Conservation (phyloP, 75 land plant species). For the Selaginella tamariscina region DNA sequence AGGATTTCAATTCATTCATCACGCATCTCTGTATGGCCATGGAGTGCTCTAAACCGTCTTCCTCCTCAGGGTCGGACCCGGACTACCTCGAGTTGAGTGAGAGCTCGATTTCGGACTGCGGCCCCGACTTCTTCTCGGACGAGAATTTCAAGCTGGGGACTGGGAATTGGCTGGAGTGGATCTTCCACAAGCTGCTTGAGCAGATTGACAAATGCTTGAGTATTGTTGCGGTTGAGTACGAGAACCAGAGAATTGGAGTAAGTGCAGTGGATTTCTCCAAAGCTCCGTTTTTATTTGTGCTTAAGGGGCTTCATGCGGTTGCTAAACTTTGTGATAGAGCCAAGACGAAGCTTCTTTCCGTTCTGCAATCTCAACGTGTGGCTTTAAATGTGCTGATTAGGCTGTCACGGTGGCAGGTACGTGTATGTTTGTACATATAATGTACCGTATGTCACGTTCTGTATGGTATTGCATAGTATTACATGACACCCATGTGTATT, state of each 20-base stretch:
- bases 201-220: constrained; percentile 40
- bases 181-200: constrained; percentile 39
- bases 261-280: constrained; percentile 24
- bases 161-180: constrained; percentile 26
- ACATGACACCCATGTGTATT: too few relatives aligned
- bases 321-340: constrained; percentile 47
- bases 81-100: background rate
- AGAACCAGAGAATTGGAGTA: background rate
- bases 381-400: constrained; percentile 43
- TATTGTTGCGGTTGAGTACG: constrained; percentile 29
- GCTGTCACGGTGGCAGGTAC: constrained; percentile 34
- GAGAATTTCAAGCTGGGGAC: constrained; percentile 28
- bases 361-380: constrained; percentile 28
- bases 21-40: constrained; percentile 38
- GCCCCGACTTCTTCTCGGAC: background rate
- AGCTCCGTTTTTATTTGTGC: constrained; percentile 45
- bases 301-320: constrained; percentile 54
- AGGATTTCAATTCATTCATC: constrained; percentile 58
- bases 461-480: too few relatives aligned
- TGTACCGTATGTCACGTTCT: background rate
- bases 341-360: constrained; percentile 29
- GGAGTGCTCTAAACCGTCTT: constrained; percentile 26
- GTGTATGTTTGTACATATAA: background rate
- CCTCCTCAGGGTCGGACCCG: constrained; percentile 13
- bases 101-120: background rate